phyloP scores from a whole-genome alignment of 345 rosid genomes.

The Nasturtium officinale region DNA sequence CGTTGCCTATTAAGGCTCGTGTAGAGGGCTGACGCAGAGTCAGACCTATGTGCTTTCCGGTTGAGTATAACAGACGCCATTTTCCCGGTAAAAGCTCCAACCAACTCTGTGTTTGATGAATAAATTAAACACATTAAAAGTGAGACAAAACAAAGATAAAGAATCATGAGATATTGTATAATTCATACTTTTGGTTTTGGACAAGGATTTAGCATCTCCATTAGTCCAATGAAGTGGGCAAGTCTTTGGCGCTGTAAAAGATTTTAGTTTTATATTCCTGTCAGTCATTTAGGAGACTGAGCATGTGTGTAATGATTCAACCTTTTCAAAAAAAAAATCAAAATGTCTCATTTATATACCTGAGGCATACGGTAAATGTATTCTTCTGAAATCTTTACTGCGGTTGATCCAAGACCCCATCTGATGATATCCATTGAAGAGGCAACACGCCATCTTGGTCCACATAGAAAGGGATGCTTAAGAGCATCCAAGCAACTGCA shows the following conservation, averaged over 20 bases:
- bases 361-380: constrained; percentile 78
- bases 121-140: background rate
- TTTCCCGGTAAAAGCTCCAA: constrained; percentile 81
- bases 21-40: constrained; percentile 83
- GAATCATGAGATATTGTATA: background rate
- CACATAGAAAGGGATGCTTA: constrained; percentile 91
- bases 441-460: constrained; percentile 90
- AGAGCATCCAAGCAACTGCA: constrained; percentile 86
- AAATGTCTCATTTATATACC: constrained; percentile 47
- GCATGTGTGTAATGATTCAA: background rate
- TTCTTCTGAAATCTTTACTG: constrained; percentile 86
- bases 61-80: constrained; percentile 85
- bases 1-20: constrained; percentile 74
- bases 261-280: background rate
- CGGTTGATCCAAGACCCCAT: constrained; percentile 97
- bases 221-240: constrained; percentile 76
- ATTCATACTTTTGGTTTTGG: constrained; percentile 68
- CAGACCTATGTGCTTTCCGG: constrained; percentile 86
- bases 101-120: constrained; percentile 60
- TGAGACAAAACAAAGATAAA: background rate
- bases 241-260: constrained; percentile 70
- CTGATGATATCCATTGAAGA: constrained; percentile 88
- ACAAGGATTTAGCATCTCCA: constrained; percentile 95
- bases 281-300: background rate
- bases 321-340: background rate